Evolutionary conservation across 2,329 filamentous ascomycete genomes (phyloP), one percentile per base, ranked within the genome.

Genomic region (Conoideocrella luteorostrata): DNA sequence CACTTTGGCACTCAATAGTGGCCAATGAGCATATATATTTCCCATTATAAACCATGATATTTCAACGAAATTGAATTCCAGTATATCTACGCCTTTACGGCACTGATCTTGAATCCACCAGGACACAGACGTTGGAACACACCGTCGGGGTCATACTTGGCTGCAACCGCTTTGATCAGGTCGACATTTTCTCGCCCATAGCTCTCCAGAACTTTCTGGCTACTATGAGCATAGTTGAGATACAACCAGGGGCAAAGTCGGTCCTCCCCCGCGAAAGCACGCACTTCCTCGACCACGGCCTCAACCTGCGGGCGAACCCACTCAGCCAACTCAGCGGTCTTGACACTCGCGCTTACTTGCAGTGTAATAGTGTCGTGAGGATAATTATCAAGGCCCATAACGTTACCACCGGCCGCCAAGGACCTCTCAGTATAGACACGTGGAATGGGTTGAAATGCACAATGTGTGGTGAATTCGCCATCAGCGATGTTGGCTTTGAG

Each of bases 91-190:
- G n/a, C n/a, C n/a, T n/a, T n/a, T n/a, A n/a, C n/a, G n/a, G n/a
- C n/a, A n/a, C n/a, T n/a, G n/a, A 58, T 60, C 1, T 56, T 44
- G 7, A 65, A 61, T 24, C 57, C 34, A n/a, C 39, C 39, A 12
- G 39, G 39, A 32, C 17, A 21, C 9, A 38, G 28, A 3, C 13
- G 38, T 18, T 49, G 47, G 29, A 47, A 49, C 5, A 49, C 28
- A 12, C 41, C 39, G 9, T 28, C 21, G 10, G 47, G 47, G n/a
- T 49, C 47, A 28, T 49, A 49, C 22, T 45, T 45, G 18, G 30
- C 34, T 15, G 38, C 39, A 20, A 34, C 41, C 4, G 24, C 41
- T n/a, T 23, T 34, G 7, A 49, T 13, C 15, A 28, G 24, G 5
- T 23, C 9, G 5, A 45, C 17, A n/a, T 40, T 48, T 4, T 24